These are phyloP conservation scores for Phytophthora sojae DNA, from an alignment of 352 stramenopile genomes.

Conservation along the genomic window DNA sequence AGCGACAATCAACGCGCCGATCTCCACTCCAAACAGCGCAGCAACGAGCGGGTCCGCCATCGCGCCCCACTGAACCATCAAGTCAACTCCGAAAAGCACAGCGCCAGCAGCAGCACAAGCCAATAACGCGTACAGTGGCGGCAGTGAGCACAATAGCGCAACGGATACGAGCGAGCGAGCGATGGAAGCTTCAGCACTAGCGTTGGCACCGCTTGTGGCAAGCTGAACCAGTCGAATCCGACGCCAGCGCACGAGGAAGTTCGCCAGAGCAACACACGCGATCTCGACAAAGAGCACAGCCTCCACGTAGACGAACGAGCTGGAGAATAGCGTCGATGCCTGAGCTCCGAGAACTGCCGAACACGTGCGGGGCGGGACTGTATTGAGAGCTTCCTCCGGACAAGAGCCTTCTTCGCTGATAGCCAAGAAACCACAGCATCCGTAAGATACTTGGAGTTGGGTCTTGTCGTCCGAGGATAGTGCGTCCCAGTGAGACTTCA, in stretches of 20 bases:
- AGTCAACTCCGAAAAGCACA: constrained; percentile 50
- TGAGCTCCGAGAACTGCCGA: constrained; percentile 35
- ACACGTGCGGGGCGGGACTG: constrained; percentile 46
- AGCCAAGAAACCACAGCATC: constrained; percentile 61
- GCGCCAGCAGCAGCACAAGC: constrained; percentile 31
- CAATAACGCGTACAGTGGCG: constrained; percentile 44
- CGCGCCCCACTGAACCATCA: constrained; percentile 47
- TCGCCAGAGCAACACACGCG: constrained; percentile 44
- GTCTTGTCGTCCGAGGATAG: constrained; percentile 28
- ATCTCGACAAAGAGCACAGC: constrained; percentile 47
- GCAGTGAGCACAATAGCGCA: constrained; percentile 48
- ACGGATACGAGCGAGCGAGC: constrained; percentile 40
- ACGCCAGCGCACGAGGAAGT: constrained; percentile 64
- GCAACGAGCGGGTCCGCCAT: constrained; percentile 44
- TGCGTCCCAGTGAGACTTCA: constrained; percentile 41
- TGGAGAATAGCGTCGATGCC: constrained; percentile 43
- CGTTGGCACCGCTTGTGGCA: constrained; percentile 16
- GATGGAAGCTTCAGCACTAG: constrained; percentile 36
- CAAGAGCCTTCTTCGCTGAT: constrained; percentile 46
- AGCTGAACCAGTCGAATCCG: constrained; percentile 50
- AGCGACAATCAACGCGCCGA: constrained; percentile 36
- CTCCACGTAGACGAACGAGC: constrained; percentile 50
- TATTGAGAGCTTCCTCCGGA: constrained; percentile 59
- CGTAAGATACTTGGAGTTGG: constrained; percentile 50
- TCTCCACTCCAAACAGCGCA: constrained; percentile 51